Base-by-base conservation (phyloP, 805 yeast species). In the Ogataea pini region DNA sequence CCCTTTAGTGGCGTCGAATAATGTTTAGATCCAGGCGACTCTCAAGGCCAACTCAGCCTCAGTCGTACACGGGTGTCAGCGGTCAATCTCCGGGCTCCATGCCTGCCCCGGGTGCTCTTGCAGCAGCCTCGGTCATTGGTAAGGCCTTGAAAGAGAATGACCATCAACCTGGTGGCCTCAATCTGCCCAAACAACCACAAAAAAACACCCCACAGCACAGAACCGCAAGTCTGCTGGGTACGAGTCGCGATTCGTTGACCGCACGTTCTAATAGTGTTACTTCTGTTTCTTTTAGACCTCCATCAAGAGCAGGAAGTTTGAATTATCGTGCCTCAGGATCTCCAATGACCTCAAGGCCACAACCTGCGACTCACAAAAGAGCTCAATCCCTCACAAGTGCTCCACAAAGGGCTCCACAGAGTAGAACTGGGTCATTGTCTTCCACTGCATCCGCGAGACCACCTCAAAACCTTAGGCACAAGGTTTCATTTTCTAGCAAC, bases 121-220 rank as follows among this genome's bases (percentile, higher is more conserved):
- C 86, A 6, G 87, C 87, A 20, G 86, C 86, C 3, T 66, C 78
- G 7, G 79, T 79, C 3, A 74, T 78, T 49, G 83, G 83, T 2
- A 66, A 67, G 44, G 80, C 82, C 0, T 49, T 77, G 44, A 71
- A 68, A 54, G 67, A 73, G 51, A 65, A 63, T 40, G 59, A 61
- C 46, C 59, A 65, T 42, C 54, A 59, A 27, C 50, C 68, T 56
- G 48, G 52, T 53, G 57, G 63, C 59, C 39, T 71, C 61, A 55
- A 59, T 54, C 36, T 70, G 34, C 72, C 63, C 25, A 64, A 55
- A 50, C 63, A 55, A 44, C 64, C 58, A 13, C 54, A 19, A 16
- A 47, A 47, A 36, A 51, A 45, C 29, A 32, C 59, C 18, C 36
- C 32, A 17, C 40, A 50, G 16, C 57, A 49, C 28, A 50, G 60